Evolutionary conservation across 768 basidiomycete genomes (phyloP), one percentile per base, ranked within the genome.

Genomic region (Macrolepiota albuminosa): DNA sequence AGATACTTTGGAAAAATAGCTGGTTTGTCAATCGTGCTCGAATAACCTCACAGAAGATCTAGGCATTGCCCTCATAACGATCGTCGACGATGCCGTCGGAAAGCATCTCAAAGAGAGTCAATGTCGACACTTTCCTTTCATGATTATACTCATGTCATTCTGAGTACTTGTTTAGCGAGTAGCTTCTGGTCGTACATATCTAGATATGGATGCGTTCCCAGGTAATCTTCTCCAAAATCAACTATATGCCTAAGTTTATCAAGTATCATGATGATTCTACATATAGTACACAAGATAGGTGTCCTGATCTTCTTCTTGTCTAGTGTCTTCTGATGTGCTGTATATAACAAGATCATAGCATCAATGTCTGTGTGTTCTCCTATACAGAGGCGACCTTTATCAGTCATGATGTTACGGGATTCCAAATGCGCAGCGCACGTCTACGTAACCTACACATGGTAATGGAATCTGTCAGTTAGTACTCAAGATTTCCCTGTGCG

Each of bases 141-240:
- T 26, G 24, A 36, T 16, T 33, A 34, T 37, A 34, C 21, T 34
- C 14, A 51, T 51, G n/a, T n/a, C 33, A 21, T 34, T 51, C 84
- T 84, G 46, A 80, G 88, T 29, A 75, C 95, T 42, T 79, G 18
- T 40, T 40, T 18, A 6, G 16, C 18, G 16, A 18, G 16, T 4
- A 40, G 6, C 18, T 2, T 16, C 5, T 6, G 7, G 16, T 18
- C 81, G 93, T 33, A 84, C 95, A 56, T 84, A 84, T 67, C 75
- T 95, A 13, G 94, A 95, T 73, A 72, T 93, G 37, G 90, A 92
- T 70, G 80, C 89, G 4, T 77, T 87, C 29, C 92, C 93, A 34
- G 93, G 93, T 45, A 85, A 84, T 49, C 90, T 36, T 31, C 50
- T 18, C 31, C 26, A 8, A 39, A 47, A 9, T 13, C 24, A 9